Evolutionary conservation across 129 eudicot species (phyloP).

Genomic region (Tagetes patula): DNA sequence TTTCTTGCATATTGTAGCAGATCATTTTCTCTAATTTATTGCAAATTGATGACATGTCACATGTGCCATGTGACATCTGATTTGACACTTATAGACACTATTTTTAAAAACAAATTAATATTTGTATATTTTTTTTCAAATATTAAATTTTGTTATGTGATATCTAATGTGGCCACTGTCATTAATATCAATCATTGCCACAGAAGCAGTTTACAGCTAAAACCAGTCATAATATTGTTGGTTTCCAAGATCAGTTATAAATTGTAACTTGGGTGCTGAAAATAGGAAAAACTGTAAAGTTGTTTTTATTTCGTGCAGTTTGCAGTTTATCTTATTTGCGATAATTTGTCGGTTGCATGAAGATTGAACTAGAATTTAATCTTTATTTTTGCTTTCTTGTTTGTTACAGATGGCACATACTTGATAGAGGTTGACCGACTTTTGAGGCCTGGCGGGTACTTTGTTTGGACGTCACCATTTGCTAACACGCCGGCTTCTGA

Average conservation of each 20-base stretch:
- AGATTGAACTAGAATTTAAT: neutral
- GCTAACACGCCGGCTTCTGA: constrained; percentile 64
- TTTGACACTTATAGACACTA: neutral
- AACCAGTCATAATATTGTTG: neutral
- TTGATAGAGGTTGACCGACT: constrained; percentile 86
- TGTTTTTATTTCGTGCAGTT: neutral
- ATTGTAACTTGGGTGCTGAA: neutral
- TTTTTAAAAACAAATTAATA: neutral
- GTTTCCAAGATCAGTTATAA: neutral
- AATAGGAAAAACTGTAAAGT: neutral
- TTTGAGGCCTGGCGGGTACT: constrained; percentile 95
- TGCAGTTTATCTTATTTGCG: neutral
- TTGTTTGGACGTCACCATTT: constrained; percentile 94
- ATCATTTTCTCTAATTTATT: neutral
- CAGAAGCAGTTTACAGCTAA: neutral
- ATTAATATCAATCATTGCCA: neutral
- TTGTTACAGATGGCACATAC: constrained; percentile 68
- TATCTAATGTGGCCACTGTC: neutral
- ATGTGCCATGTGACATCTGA: neutral
- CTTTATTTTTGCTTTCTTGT: constrained; percentile 14
- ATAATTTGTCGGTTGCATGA: neutral
- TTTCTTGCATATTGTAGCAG: neutral
- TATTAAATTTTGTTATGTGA: neutral
- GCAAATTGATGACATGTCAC: neutral
- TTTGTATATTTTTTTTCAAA: neutral